phyloP scores from a whole-genome alignment of 2,329 filamentous ascomycete genomes.

The Xylaria sp. region DNA sequence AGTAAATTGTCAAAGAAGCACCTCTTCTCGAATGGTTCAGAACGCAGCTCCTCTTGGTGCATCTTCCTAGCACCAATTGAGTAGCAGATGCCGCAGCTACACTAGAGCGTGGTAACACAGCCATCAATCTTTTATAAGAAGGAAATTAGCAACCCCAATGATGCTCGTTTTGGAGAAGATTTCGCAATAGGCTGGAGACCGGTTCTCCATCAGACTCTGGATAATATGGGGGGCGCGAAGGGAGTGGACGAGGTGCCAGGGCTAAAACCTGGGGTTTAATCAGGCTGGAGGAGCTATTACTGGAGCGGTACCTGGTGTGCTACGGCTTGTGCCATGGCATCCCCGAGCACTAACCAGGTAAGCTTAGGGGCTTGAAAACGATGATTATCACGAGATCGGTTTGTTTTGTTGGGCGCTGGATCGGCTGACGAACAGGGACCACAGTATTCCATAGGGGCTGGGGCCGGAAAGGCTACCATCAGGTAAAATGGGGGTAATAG shows the following conservation, averaged over 20 bases:
- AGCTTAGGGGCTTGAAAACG: constrained; percentile 25
- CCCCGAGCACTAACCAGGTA: constrained; percentile 25
- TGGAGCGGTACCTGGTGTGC: not conserved
- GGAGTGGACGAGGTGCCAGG: constrained; percentile 6
- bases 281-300: not conserved
- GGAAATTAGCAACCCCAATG: constrained; percentile 8
- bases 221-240: constrained; percentile 5
- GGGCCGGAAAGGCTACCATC: constrained; percentile 37
- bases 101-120: constrained; percentile 8
- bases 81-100: not conserved
- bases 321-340: constrained; percentile 1
- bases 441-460: constrained; percentile 19
- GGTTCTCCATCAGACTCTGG: not conserved
- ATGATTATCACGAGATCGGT: constrained; percentile 37
- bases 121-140: not conserved
- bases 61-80: constrained; percentile 6
- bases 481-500: constrained; percentile 44
- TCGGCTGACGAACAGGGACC: constrained; percentile 37
- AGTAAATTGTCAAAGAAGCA: constrained; percentile 13
- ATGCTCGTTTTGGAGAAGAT: constrained; percentile 19
- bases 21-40: constrained; percentile 4
- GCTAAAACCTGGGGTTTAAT: constrained; percentile 27
- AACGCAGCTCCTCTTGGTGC: not conserved
- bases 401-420: constrained; percentile 38
- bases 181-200: constrained; percentile 21